These are phyloP conservation scores for Xylariomycetidae sp. DNA, from an alignment of 2,329 filamentous ascomycete genomes.

Conservation along the genomic window DNA sequence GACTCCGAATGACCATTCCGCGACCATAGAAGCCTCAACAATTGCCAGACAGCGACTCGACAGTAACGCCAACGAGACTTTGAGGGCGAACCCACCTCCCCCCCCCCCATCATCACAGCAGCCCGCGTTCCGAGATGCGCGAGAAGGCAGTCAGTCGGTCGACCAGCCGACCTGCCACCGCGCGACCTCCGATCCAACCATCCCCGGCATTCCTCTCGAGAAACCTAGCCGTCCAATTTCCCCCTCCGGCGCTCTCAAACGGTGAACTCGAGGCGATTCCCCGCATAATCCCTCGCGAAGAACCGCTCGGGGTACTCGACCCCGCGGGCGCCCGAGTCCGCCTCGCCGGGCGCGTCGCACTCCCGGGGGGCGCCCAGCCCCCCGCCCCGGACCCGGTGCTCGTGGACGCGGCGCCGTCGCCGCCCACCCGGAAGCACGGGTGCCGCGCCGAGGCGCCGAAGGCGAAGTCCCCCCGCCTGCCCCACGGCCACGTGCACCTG, in stretches of 20 bases:
- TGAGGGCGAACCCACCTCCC: too few species aligned
- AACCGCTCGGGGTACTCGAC: conserved; percentile 56
- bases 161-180: too few species aligned
- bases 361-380: conserved; percentile 43
- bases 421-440: conserved; percentile 51
- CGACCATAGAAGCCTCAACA: too few species aligned
- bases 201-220: not conserved
- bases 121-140: too few species aligned
- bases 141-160: too few species aligned
- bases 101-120: too few species aligned
- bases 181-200: too few species aligned
- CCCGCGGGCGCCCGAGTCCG: conserved; percentile 37
- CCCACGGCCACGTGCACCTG: conserved; percentile 51
- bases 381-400: conserved; percentile 42
- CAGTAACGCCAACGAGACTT: too few species aligned
- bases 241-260: conserved; percentile 31
- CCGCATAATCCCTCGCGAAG: conserved; percentile 54
- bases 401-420: conserved; percentile 41
- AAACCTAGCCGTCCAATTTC: not conserved
- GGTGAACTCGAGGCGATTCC: conserved; percentile 48
- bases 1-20: too few species aligned
- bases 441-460: conserved; percentile 39
- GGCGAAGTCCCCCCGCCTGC: conserved; percentile 24
- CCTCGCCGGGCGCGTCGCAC: conserved; percentile 49
- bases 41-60: too few species aligned